Evolutionary conservation across 2,329 filamentous ascomycete genomes (phyloP), one percentile per base, ranked within the genome.

Genomic region (Colletotrichum echinochloae): DNA sequence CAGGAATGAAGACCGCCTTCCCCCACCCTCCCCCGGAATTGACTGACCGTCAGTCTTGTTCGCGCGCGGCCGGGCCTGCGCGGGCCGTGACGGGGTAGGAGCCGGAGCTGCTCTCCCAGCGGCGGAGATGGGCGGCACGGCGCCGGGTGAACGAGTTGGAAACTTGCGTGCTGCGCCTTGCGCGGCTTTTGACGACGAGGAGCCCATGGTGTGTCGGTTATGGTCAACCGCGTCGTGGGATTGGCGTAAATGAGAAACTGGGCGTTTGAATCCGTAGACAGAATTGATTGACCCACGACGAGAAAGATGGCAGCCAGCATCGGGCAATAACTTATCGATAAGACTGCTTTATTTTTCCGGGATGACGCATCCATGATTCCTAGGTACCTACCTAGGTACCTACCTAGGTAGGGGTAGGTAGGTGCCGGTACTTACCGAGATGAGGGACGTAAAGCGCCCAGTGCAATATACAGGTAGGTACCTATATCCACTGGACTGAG

Each of bases 121-220:
- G 28, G 49, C n/a, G 26, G 75, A 73, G 37, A 76, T 62, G 26
- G 56, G 66, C 26, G 66, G 62, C 41, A 66, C 74, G 52, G 74
- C 75, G 55, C 77, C 79, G 1, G 78, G 76, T 3, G 81, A 73
- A 70, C 83, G 79, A 41, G 81, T 76, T 3, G 85, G 85, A 73
- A 84, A 87, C 72, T 81, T 85, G 66, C 85, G 83, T 56, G 79
- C 72, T 30, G 79, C 80, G 56, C 79, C 76, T 71, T 80, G 79
- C 16, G 79, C 80, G 20, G 83, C 80, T 75, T 86, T 87, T 30
- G 85, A 87, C 4, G 83, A 79, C 48, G 82, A 81, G 6, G 84
- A 80, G 41, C 85, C 85, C 85, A 87, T 84, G 59, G 20, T 73
- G 20, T 73, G 35, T 8, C 23, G 11, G 18, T 37, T 28, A 33